Evolutionary conservation across 2,329 filamentous ascomycete species (phyloP).

Genomic region (Exophiala sp.): DNA sequence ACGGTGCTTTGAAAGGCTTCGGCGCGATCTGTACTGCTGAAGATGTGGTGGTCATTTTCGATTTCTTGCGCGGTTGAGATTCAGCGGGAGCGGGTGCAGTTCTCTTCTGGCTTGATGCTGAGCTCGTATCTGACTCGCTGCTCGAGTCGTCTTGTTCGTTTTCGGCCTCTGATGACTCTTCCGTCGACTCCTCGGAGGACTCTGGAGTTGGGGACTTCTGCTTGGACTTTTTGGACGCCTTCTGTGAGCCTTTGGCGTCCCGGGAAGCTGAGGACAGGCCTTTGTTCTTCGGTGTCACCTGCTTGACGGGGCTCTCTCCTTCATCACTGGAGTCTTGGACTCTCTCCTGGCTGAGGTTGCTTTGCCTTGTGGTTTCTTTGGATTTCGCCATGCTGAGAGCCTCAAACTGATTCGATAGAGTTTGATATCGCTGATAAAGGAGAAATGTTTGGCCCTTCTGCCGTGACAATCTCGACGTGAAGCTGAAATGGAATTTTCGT

Average conservation of each 20-base stretch:
- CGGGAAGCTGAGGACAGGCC: background rate
- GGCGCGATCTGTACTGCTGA: constrained; percentile 27
- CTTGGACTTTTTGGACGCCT: background rate
- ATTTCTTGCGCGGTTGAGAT: constrained; percentile 4
- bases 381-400: constrained; percentile 10
- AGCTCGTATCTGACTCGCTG: constrained; percentile 7
- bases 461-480: too few species aligned
- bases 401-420: too few species aligned
- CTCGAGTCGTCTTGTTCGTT: constrained; percentile 5
- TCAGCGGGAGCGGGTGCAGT: constrained; percentile 2
- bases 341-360: constrained; percentile 19
- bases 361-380: constrained; percentile 5
- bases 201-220: constrained; percentile 3
- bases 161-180: constrained; percentile 1
- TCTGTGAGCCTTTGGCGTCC: background rate
- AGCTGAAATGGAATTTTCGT: too few species aligned
- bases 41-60: constrained; percentile 1
- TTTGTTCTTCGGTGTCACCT: constrained; percentile 7
- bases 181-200: background rate
- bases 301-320: constrained; percentile 1
- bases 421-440: too few species aligned
- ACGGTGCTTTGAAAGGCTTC: constrained; percentile 39
- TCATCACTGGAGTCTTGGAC: constrained; percentile 24
- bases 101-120: constrained; percentile 15
- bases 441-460: too few species aligned